Percentiles rank a stretch among this genome's conserved stretches.
These are phyloP conservation scores for Suhomyces sp. DNA, from an alignment of 805 yeast species.

Conservation along the genomic window DNA sequence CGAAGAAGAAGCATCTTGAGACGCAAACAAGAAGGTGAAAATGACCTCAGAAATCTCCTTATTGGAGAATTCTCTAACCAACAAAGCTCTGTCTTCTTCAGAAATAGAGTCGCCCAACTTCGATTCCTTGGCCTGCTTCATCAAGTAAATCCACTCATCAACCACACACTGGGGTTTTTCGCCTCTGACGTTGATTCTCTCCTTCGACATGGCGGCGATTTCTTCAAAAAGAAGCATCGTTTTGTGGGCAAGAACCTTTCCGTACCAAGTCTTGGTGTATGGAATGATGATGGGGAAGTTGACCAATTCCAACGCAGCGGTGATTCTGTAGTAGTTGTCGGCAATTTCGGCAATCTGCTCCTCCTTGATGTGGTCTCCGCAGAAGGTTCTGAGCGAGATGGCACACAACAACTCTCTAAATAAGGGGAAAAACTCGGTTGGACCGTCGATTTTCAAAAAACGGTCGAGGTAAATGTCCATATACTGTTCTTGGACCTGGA, in stretches of 20 bases:
- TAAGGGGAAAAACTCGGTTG: conserved; percentile 80
- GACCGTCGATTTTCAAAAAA: conserved; percentile 63
- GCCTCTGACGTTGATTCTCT: conserved; percentile 64
- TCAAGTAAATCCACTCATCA: conserved; percentile 91
- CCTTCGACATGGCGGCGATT: conserved; percentile 87
- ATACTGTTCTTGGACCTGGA: conserved; percentile 79
- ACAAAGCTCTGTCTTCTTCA: conserved; percentile 51
- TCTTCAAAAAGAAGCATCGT: conserved; percentile 87
- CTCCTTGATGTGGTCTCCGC: conserved; percentile 92
- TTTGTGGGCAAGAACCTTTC: conserved; percentile 87
- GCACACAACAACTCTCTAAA: conserved; percentile 97
- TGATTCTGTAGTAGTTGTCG: conserved; percentile 86
- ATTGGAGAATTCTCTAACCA: conserved; percentile 80
- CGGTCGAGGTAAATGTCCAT: conserved; percentile 77
- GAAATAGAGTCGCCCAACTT: conserved; percentile 49
- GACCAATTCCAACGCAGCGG: conserved; percentile 95
- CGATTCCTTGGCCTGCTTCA: conserved; percentile 67
- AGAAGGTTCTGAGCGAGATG: conserved; percentile 84
- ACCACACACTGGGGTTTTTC: conserved; percentile 83
- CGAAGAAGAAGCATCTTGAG: conserved; percentile 97
- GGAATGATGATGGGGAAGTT: conserved; percentile 97
- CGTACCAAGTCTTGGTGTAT: conserved; percentile 97
- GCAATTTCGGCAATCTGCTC: conserved; percentile 86
- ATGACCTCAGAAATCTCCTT: conserved; percentile 94
- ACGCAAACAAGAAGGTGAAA: conserved; percentile 94